A percentile compares a stretch with the other conserved stretches of the same genome.
Conservation (phyloP, 1,284 basidiomycete genomes). For the Naganishia sp. region DNA sequence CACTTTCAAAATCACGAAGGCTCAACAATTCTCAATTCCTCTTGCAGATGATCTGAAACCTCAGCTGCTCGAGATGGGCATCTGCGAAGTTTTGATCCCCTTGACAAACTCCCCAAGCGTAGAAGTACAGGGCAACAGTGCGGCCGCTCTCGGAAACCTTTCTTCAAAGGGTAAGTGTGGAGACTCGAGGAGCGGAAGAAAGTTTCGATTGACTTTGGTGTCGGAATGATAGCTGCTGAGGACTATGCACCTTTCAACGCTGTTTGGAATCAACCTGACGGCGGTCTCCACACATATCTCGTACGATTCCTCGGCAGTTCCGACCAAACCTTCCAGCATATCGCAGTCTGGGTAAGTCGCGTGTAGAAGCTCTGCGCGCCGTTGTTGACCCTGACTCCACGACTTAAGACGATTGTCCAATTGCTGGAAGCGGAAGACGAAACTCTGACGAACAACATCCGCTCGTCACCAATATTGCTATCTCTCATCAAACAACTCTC, state of each 20-base stretch:
- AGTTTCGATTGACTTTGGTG: not conserved
- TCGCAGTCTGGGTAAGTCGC: conserved; percentile 80
- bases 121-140: conserved; percentile 98
- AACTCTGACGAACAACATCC: conserved; percentile 85
- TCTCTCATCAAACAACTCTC: conserved; percentile 82
- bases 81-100: conserved; percentile 96
- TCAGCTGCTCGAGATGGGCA: conserved; percentile 94
- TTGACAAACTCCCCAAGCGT: conserved; percentile 93
- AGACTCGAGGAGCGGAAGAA: not conserved
- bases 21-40: conserved; percentile 18
- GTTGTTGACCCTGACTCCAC: conserved; percentile 2
- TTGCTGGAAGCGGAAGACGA: conserved; percentile 91
- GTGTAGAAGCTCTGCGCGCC: not conserved
- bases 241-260: conserved; percentile 98
- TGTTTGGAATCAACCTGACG: conserved; percentile 97
- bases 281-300: conserved; percentile 93
- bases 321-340: conserved; percentile 99
- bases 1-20: not conserved
- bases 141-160: conserved; percentile 94
- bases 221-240: conserved; percentile 63
- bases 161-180: conserved; percentile 78
- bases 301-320: conserved; percentile 90
- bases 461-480: conserved; percentile 73
- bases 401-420: conserved; percentile 78
- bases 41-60: conserved; percentile 85